These are phyloP conservation scores for Benincasa hispida DNA, from an alignment of 306 rosid species.

Conservation along the genomic window DNA sequence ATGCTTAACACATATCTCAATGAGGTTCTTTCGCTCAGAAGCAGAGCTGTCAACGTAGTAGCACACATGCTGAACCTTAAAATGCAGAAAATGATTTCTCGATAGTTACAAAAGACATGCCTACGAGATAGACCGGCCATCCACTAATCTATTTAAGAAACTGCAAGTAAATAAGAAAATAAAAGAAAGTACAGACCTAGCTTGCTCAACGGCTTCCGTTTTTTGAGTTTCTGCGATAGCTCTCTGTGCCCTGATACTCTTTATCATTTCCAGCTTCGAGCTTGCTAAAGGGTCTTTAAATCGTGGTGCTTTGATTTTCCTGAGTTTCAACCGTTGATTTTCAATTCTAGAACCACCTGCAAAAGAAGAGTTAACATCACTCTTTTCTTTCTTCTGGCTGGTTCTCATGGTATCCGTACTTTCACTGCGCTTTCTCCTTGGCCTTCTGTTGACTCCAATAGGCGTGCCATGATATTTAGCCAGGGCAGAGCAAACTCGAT, in stretches of 20 bases:
- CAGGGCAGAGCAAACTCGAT: conserved; percentile 58
- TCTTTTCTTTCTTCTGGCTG: conserved; percentile 25
- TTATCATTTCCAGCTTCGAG: conserved; percentile 88
- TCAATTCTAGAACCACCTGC: conserved; percentile 18
- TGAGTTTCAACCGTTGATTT: conserved; percentile 12
- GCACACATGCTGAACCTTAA: neutral
- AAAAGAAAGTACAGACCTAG: conserved; percentile 37
- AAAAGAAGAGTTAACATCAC: conserved; percentile 11
- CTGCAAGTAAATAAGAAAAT: neutral
- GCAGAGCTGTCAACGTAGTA: neutral
- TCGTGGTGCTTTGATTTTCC: conserved; percentile 44
- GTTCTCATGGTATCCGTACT: conserved; percentile 25
- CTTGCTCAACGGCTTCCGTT: conserved; percentile 62
- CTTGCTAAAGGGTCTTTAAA: conserved; percentile 79
- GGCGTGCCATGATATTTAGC: conserved; percentile 48
- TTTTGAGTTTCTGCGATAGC: conserved; percentile 51
- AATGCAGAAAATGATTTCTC: neutral
- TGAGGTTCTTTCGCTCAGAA: neutral
- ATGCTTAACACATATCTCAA: neutral
- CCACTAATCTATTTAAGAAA: neutral
- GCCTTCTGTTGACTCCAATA: conserved; percentile 43
- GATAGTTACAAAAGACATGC: neutral
- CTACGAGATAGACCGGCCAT: neutral
- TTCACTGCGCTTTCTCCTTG: conserved; percentile 42
- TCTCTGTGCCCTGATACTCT: conserved; percentile 73